Evolutionary conservation across 768 basidiomycete genomes (phyloP).

Genomic region (Phaeotremella skinneri): DNA sequence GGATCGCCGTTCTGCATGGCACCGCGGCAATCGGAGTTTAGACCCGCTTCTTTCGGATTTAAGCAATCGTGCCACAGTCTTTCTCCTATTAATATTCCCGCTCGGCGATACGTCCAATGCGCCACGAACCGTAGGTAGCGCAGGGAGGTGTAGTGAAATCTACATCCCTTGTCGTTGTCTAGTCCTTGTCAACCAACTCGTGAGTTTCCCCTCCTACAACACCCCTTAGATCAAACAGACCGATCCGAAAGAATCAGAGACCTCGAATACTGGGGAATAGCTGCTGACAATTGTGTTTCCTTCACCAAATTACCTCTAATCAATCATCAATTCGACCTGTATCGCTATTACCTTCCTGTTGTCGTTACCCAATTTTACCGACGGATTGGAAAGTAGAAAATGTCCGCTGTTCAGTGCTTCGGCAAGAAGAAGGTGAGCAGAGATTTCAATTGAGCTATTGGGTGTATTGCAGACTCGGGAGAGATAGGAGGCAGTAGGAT

Average conservation of each 20-base stretch:
- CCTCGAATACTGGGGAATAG: background rate
- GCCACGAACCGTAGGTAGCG: conserved; percentile 2
- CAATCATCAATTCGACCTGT: too few species aligned
- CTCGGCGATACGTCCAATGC: background rate
- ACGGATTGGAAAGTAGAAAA: conserved; percentile 42
- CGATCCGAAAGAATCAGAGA: background rate
- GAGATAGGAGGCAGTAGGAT: conserved; percentile 1
- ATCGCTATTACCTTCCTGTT: too few species aligned
- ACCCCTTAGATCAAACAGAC: background rate
- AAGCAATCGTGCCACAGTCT: background rate
- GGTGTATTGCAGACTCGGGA: background rate
- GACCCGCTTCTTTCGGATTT: conserved; percentile 9
- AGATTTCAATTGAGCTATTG: conserved; percentile 7
- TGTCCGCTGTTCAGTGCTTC: conserved; percentile 89
- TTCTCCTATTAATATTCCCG: background rate
- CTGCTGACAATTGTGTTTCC: conserved; percentile 14
- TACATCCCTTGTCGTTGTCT: conserved; percentile 2
- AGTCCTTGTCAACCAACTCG: conserved; percentile 10
- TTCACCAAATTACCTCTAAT: conserved; percentile 1
- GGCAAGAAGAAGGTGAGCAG: conserved; percentile 95
- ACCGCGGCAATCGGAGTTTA: conserved; percentile 16
- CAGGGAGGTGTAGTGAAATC: background rate
- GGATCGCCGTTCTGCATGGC: background rate
- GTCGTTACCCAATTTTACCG: too few species aligned
- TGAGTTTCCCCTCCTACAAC: conserved; percentile 10